Percentiles rank a stretch among this genome's conserved stretches.
These are phyloP conservation scores for Farysia itapuensis DNA, from an alignment of 1,284 basidiomycete genomes.

Conservation along the genomic window DNA sequence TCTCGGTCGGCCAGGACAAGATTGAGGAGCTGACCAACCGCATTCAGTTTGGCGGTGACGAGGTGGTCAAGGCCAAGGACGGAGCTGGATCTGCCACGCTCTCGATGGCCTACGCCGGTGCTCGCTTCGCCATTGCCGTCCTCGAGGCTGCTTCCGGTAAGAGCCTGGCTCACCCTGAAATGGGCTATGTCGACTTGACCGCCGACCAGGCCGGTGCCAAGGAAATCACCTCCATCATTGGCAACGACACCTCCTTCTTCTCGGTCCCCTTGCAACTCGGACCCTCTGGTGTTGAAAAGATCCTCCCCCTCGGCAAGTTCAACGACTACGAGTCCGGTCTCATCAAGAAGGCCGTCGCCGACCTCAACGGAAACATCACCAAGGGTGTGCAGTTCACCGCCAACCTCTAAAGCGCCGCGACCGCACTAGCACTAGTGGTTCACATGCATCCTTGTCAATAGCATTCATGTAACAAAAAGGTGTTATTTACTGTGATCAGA, in stretches of 20 bases:
- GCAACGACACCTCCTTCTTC: constrained; percentile 54
- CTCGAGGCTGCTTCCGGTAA: constrained; percentile 54
- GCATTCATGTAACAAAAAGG: too few relatives aligned
- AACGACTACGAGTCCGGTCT: constrained; percentile 63
- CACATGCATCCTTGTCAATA: too few relatives aligned
- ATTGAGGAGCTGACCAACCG: constrained; percentile 75
- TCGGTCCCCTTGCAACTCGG: constrained; percentile 55
- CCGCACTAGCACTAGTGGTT: too few relatives aligned
- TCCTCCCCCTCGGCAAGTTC: constrained; percentile 64
- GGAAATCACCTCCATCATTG: constrained; percentile 45
- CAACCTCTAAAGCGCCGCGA: constrained; percentile 31
- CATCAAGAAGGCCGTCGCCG: constrained; percentile 63
- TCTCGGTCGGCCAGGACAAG: constrained; percentile 53
- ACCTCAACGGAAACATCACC: constrained; percentile 65
- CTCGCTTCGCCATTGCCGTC: constrained; percentile 50
- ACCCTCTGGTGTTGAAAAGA: constrained; percentile 64
- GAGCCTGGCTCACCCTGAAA: constrained; percentile 40
- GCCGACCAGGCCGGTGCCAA: constrained; percentile 50
- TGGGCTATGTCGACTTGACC: constrained; percentile 55
- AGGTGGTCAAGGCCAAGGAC: constrained; percentile 85
- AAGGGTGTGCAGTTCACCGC: constrained; percentile 60
- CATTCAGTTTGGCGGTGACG: constrained; percentile 90
- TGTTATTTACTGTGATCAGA: too few relatives aligned
- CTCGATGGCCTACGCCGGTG: constrained; percentile 79
- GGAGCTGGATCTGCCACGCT: constrained; percentile 86